Base-by-base conservation (phyloP, 2,329 filamentous ascomycete species). In the Fusarium phyllophilum region DNA sequence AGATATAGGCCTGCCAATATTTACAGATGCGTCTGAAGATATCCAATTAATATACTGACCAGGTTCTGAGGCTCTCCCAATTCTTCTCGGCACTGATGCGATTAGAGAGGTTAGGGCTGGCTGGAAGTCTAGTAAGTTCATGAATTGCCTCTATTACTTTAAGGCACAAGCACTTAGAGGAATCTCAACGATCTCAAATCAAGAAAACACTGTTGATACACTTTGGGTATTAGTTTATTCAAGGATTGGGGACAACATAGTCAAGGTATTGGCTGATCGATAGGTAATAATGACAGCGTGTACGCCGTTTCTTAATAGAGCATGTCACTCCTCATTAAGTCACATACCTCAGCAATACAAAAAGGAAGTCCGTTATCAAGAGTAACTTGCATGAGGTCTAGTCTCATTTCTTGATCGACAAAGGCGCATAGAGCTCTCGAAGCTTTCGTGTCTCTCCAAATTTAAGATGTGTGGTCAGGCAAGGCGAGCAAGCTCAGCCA, bases 21-120 rank as follows among this genome's bases (percentile, higher is more conserved):
- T 88, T 75, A 93, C 93, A 91, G 83, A 1, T 91, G 91, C 8
- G 88, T 87, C 79, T 93, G 91, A 87, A 92, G 90, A 67, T 93
- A 92, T 0, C 90, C 92, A 3, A 65, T 56, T 1, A 58, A 14
- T 1, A 93, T 91, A 8, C 20, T 31, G 14, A 17, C 20, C 46
- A 31, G 14, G 22, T n/a, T n/a, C 6, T 17, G 10, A 31, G 46
- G 14, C 26, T 31, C 26, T 48, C 14, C 6, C 4, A 26, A 1
- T 15, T 48, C 14, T 48, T 12, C 14, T 48, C 20, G 20, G 17
- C 20, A 15, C 31, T 48, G 10, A 17, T 4, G 26, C 20, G 12
- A 31, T 17, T 15, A 12, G 20, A 11, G 45, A 17, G 45, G 10
- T 31, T 31, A 15, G 26, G 29, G 45, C 10, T 10, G 20, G 26